Evolutionary conservation across 164 flowering plant genomes (phyloP).

Genomic region (Warburgia ugandensis): DNA sequence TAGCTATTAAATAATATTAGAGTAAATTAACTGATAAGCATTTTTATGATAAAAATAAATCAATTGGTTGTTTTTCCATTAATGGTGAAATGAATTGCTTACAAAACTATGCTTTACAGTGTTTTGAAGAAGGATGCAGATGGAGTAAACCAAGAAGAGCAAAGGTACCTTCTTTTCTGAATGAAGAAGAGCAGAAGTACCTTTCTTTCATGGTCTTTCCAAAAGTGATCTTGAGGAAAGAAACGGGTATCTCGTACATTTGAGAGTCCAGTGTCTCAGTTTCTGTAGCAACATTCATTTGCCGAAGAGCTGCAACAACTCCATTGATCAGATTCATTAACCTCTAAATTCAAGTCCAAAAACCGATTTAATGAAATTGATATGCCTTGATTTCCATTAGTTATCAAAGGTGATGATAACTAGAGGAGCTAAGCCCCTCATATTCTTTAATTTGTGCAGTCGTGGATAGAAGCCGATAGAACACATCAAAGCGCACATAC

Average conservation of each 20-base stretch:
- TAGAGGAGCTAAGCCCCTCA: too few species aligned
- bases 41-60: not conserved
- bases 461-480: too few species aligned
- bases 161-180: too few species aligned
- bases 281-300: slow-evolving; percentile 8
- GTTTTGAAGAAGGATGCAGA: not conserved
- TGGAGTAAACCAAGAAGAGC: not conserved
- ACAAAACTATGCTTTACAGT: not conserved
- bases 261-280: slow-evolving; percentile 1
- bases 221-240: slow-evolving; percentile 5
- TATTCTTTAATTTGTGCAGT: too few species aligned
- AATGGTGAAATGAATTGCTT: too few species aligned
- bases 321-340: too few species aligned
- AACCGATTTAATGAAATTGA: too few species aligned
- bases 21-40: not conserved
- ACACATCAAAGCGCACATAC: too few species aligned
- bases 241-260: slow-evolving; percentile 6
- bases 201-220: slow-evolving; percentile 7
- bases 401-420: too few species aligned
- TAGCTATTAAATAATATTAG: not conserved
- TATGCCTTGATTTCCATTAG: too few species aligned
- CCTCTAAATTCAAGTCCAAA: too few species aligned
- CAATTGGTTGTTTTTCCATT: too few species aligned
- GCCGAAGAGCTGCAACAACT: slow-evolving; percentile 10
- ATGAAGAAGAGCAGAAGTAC: not conserved